Conservation (phyloP, 345 rosid species). For the Salix udensis region DNA sequence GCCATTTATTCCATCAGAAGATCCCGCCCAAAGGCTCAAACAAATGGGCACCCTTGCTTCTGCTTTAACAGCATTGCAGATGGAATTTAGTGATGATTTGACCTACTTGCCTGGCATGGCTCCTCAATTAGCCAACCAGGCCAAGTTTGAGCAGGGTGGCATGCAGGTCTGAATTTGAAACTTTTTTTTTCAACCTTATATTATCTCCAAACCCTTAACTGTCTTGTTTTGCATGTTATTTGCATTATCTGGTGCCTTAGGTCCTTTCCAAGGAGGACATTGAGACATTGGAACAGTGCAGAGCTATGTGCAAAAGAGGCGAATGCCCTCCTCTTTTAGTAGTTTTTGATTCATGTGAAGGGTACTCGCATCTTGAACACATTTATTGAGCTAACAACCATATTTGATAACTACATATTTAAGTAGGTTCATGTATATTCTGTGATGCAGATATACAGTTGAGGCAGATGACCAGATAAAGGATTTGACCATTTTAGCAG, state of each 20-base stretch:
- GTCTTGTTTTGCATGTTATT: not conserved
- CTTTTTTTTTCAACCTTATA: not conserved
- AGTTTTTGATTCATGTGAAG: conserved; percentile 82
- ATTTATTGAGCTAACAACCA: conserved; percentile 9
- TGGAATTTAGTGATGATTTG: conserved; percentile 65
- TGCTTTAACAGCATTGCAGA: conserved; percentile 66
- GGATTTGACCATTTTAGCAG: conserved; percentile 79
- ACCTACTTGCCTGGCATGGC: conserved; percentile 63
- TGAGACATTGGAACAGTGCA: conserved; percentile 64
- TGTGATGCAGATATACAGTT: conserved; percentile 67
- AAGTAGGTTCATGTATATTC: conserved; percentile 8
- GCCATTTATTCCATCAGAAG: conserved; percentile 69
- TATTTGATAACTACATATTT: conserved; percentile 2
- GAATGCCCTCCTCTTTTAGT: conserved; percentile 82
- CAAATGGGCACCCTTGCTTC: conserved; percentile 84
- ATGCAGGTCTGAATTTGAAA: conserved; percentile 60
- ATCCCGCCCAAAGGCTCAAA: conserved; percentile 51
- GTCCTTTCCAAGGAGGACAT: conserved; percentile 76
- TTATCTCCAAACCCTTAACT: not conserved
- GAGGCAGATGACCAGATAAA: conserved; percentile 79
- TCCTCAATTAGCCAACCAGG: conserved; percentile 70
- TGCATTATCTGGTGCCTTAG: conserved; percentile 19
- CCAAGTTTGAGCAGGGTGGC: conserved; percentile 71
- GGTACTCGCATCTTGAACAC: conserved; percentile 40
- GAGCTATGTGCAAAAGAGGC: conserved; percentile 69